Percentiles rank a stretch among this genome's conserved stretches.
Evolutionary conservation across 805 yeast genomes (phyloP).

Genomic region (Pichia scutulata): DNA sequence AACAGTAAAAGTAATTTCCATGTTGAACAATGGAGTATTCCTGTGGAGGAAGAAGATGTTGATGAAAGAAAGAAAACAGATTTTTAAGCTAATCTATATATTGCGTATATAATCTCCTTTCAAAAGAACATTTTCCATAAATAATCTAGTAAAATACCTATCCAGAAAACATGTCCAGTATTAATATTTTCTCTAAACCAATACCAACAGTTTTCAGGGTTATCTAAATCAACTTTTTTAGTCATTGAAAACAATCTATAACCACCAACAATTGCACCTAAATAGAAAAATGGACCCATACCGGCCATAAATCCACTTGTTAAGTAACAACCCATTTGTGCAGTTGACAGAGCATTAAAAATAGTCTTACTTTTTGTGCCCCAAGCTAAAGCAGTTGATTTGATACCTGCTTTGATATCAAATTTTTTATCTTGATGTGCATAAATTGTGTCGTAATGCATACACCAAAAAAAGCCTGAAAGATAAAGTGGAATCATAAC

Average conservation of each 20-base stretch:
- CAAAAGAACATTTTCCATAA: conserved; percentile 37
- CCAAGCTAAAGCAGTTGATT: conserved; percentile 95
- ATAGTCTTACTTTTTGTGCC: conserved; percentile 69
- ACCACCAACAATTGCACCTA: conserved; percentile 61
- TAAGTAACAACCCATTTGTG: conserved; percentile 58
- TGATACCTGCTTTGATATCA: conserved; percentile 85
- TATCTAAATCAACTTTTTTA: conserved; percentile 64
- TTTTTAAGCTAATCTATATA: neutral
- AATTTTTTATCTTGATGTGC: conserved; percentile 95
- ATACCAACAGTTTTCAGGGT: conserved; percentile 77
- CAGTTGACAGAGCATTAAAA: conserved; percentile 51
- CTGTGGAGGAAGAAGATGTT: conserved; percentile 68
- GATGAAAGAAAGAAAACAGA: conserved; percentile 4
- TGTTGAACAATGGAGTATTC: conserved; percentile 94
- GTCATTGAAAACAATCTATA: conserved; percentile 65
- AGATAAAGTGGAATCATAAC: conserved; percentile 73
- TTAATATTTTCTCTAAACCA: conserved; percentile 69
- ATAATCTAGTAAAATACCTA: conserved; percentile 63
- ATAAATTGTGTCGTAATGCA: conserved; percentile 92
- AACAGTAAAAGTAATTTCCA: conserved; percentile 79
- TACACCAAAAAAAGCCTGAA: conserved; percentile 83
- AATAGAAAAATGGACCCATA: conserved; percentile 78
- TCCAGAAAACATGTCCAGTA: conserved; percentile 63
- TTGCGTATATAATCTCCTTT: neutral
- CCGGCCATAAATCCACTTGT: conserved; percentile 69